Percentiles rank a stretch among this genome's conserved stretches.
Conservation (phyloP, 2,329 filamentous ascomycete genomes). For the Rugonectria rugulosa region DNA sequence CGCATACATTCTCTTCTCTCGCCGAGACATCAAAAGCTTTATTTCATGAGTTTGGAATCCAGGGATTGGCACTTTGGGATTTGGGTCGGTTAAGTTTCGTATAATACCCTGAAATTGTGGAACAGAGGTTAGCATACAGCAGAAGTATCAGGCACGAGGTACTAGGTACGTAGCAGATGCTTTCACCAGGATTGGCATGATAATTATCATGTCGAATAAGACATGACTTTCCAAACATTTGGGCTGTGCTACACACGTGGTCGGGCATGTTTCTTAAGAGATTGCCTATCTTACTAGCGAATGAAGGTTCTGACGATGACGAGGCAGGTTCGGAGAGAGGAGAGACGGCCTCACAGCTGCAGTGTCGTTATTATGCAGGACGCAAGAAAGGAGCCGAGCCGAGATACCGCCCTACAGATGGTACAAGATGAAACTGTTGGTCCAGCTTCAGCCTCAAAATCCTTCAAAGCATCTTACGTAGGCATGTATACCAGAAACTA, state of each 20-base stretch:
- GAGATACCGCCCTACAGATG: not conserved
- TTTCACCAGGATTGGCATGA: no score
- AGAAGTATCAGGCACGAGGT: not conserved
- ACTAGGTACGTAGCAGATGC: no score
- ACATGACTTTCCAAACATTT: not conserved
- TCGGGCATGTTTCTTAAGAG: not conserved
- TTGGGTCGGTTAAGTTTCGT: not conserved
- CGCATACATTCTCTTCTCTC: conserved; percentile 9
- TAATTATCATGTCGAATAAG: no score
- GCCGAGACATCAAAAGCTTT: not conserved
- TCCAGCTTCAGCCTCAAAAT: no score
- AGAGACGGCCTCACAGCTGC: no score
- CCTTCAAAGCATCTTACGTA: not conserved
- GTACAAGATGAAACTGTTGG: no score
- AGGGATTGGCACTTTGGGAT: not conserved
- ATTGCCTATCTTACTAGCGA: not conserved
- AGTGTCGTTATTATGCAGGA: no score
- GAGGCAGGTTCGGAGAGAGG: not conserved
- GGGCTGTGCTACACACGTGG: not conserved
- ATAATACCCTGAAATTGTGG: not conserved
- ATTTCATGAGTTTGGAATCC: not conserved
- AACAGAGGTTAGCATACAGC: not conserved
- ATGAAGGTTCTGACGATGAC: not conserved
- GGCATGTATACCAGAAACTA: not conserved
- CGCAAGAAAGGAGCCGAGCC: not conserved